Percentiles rank a stretch among this genome's conserved stretches.
Conservation (phyloP, 371 early-diverging fungal genomes). For the Lichtheimia ornata region DNA sequence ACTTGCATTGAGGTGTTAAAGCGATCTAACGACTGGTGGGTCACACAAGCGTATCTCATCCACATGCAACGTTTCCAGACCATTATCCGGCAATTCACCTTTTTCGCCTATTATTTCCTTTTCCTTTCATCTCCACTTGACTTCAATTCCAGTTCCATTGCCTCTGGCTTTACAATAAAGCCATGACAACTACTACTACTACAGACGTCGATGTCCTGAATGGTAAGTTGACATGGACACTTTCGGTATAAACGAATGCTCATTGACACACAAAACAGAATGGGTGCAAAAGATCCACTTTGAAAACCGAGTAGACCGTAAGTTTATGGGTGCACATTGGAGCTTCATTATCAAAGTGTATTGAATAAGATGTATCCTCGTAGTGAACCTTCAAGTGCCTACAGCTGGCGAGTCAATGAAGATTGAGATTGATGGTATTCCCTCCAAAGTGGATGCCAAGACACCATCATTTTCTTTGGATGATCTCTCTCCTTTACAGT, state of each 20-base stretch:
- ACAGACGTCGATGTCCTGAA: slow-evolving; percentile 7
- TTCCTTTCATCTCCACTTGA: too few relatives aligned
- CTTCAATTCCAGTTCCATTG: too few relatives aligned
- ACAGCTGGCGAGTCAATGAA: slow-evolving; percentile 35
- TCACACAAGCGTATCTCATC: too few relatives aligned
- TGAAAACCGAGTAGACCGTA: slow-evolving; percentile 41
- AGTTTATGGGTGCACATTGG: neutral
- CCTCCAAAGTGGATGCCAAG: slow-evolving; percentile 1
- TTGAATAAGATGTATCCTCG: neutral
- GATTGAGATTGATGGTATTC: slow-evolving; percentile 34
- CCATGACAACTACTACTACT: neutral
- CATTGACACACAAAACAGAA: slow-evolving; percentile 14
- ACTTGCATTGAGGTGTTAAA: too few relatives aligned
- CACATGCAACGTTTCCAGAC: too few relatives aligned
- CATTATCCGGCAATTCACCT: too few relatives aligned
- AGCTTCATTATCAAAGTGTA: neutral
- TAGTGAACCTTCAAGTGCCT: slow-evolving; percentile 37
- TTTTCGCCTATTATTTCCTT: too few relatives aligned
- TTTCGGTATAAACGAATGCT: neutral
- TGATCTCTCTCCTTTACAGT: neutral
- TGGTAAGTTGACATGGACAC: neutral
- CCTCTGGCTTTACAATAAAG: too few relatives aligned
- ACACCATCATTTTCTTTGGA: neutral
- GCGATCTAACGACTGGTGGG: too few relatives aligned
- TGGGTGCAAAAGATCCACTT: slow-evolving; percentile 44